Base-by-base conservation (phyloP, 805 yeast species). In the Saturnispora galanensis region DNA sequence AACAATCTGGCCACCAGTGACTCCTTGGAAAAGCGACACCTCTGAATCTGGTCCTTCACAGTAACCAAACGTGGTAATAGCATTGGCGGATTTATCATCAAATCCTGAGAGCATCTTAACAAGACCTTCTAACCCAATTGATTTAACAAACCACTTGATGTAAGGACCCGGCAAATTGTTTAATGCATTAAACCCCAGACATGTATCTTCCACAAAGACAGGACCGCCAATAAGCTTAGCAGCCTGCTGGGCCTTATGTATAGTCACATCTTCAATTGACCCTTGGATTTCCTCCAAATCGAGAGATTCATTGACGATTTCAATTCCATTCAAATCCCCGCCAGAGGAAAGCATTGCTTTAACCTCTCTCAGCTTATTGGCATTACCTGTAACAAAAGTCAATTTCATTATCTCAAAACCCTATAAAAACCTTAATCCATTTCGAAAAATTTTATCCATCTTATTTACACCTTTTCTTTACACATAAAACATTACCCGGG, bases 201-300 rank as follows among this genome's bases (percentile, higher is more conserved):
- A 89, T 0, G 98, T 93, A 56, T 93, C 99, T 59, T 93, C 99
- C 3, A 89, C 96, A 46, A 93, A 70, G 0, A 87, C 97, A 0
- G 97, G 90, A 0, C 95, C 93, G 3, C 62, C 44, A 28, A 79
- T 60, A 8, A 75, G 58, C 10, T 62, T 57, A 5, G 90, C 83
- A 2, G 96, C 96, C 10, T 79, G 71, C 55, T 70, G 65, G 46
- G 94, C 86, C 61, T 93, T 93, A 57, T 79, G 85, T 38, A 69
- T 70, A 0, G 96, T 84, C 36, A 93, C 90, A 44, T 84, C 84
- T 35, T 80, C 81, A 39, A 88, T 74, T 17, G 90, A 65, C 29
- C 96, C 98, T 65, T 93, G 99, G 38, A 93, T 64, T 65, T 93
- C 99, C 41, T 81, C 93, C 15, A 93, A 68, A 58, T 93, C 99